These are phyloP conservation scores for Arthroderma sp. DNA, from an alignment of 2,329 filamentous ascomycete species.

Conservation along the genomic window DNA sequence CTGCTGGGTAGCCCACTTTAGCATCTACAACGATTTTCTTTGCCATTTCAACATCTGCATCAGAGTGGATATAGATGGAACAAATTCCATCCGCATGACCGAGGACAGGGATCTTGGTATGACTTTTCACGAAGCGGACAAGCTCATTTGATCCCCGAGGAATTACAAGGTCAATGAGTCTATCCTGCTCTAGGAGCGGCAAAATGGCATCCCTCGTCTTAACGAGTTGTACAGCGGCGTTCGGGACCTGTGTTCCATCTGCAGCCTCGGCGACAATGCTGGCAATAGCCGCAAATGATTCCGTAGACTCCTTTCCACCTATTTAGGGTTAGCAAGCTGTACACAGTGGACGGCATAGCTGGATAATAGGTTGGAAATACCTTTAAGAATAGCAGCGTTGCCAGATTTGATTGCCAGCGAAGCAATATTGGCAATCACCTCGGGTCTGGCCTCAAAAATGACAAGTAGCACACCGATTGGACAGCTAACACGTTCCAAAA, in stretches of 20 bases:
- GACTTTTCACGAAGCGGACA: slow-evolving; percentile 76
- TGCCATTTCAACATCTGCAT: slow-evolving; percentile 60
- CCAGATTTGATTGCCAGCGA: slow-evolving; percentile 92
- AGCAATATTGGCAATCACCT: slow-evolving; percentile 97
- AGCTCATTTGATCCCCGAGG: slow-evolving; percentile 83
- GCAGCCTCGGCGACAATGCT: slow-evolving; percentile 70
- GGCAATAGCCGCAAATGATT: slow-evolving; percentile 89
- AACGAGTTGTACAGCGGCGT: slow-evolving; percentile 81
- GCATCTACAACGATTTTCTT: slow-evolving; percentile 71
- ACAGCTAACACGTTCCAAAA: slow-evolving; percentile 77
- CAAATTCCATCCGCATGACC: slow-evolving; percentile 94
- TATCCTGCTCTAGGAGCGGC: slow-evolving; percentile 71
- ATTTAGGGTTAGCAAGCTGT: background rate
- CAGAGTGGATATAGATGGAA: slow-evolving; percentile 67
- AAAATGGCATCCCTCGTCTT: slow-evolving; percentile 84
- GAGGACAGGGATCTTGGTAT: slow-evolving; percentile 87
- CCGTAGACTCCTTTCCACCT: slow-evolving; percentile 87
- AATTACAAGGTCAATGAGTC: slow-evolving; percentile 87
- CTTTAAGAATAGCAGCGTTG: slow-evolving; percentile 93
- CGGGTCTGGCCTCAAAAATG: slow-evolving; percentile 94
- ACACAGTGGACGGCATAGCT: background rate
- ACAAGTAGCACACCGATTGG: slow-evolving; percentile 96
- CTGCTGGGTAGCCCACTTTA: slow-evolving; percentile 88
- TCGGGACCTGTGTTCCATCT: slow-evolving; percentile 59
- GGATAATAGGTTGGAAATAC: slow-evolving; percentile 22